phyloP scores from a whole-genome alignment of 2,329 filamentous ascomycete species.

The Tympanopsis confertula region DNA sequence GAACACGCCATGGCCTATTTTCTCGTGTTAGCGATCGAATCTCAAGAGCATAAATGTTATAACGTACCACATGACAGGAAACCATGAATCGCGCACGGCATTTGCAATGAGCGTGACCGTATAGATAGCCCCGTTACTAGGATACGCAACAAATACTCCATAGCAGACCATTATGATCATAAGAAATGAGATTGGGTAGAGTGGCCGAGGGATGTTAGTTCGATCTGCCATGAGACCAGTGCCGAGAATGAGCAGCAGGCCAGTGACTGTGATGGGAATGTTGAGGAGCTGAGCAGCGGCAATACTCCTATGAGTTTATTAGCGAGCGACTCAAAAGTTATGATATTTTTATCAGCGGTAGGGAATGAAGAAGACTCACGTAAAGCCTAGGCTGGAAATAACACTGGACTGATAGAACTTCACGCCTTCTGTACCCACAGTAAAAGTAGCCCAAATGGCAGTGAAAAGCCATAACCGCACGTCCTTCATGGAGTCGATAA shows the following conservation, averaged over 20 bases:
- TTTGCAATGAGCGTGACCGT: conserved; percentile 31
- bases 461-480: conserved; percentile 30
- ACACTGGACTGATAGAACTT: conserved; percentile 28
- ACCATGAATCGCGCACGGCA: conserved; percentile 28
- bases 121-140: conserved; percentile 31
- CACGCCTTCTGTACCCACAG: conserved; percentile 29
- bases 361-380: conserved; percentile 14
- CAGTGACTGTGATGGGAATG: conserved; percentile 28
- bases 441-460: conserved; percentile 30
- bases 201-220: conserved; percentile 25
- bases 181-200: conserved; percentile 29
- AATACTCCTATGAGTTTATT: conserved; percentile 28
- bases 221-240: conserved; percentile 29
- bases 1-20: conserved; percentile 39
- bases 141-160: conserved; percentile 29
- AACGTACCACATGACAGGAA: conserved; percentile 36
- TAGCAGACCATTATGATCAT: conserved; percentile 30
- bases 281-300: conserved; percentile 34
- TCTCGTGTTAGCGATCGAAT: too few species aligned
- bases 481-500: conserved; percentile 23
- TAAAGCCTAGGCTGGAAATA: conserved; percentile 26
- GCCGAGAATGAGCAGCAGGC: conserved; percentile 26
- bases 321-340: too few species aligned
- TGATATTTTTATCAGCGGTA: not conserved
- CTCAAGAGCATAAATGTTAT: too few species aligned